Conservation (phyloP, 371 early-diverging fungal species). For the Zancudomyces culisetae region DNA sequence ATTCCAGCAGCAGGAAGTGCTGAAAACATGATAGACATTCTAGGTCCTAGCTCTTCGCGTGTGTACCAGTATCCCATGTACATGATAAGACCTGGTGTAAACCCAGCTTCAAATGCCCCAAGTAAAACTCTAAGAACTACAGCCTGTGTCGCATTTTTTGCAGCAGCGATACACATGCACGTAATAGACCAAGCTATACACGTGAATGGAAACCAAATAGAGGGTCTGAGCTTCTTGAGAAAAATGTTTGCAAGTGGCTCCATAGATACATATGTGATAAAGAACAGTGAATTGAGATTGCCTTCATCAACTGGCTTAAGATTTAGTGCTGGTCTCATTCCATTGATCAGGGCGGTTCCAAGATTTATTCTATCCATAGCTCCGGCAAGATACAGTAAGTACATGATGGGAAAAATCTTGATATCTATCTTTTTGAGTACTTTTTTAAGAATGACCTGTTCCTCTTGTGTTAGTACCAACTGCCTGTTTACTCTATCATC, state of each 20-base stretch:
- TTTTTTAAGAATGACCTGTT: no score
- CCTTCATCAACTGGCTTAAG: conserved; percentile 3
- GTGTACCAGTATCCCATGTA: conserved; percentile 62
- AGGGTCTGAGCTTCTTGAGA: conserved; percentile 41
- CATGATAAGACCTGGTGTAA: conserved; percentile 54
- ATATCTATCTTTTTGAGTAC: conserved; percentile 8
- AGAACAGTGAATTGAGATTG: background rate
- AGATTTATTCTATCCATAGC: conserved; percentile 21
- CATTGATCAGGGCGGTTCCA: conserved; percentile 28
- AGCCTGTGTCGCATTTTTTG: conserved; percentile 23
- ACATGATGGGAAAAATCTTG: conserved; percentile 12
- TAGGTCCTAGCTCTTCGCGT: conserved; percentile 37
- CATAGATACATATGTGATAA: conserved; percentile 27
- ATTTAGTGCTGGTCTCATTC: conserved; percentile 17
- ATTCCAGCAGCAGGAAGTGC: conserved; percentile 43
- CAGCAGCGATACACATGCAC: conserved; percentile 24
- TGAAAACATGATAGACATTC: conserved; percentile 35
- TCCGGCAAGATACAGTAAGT: conserved; percentile 13
- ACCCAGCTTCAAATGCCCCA: conserved; percentile 56
- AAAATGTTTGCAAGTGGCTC: conserved; percentile 54
- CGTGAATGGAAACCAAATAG: conserved; percentile 27
- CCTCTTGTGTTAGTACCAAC: no score
- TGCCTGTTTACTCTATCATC: no score
- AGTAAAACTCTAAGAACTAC: conserved; percentile 39
- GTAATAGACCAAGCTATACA: conserved; percentile 37